Conservation (phyloP, 768 basidiomycete genomes). For the Boletus rex-veris region DNA sequence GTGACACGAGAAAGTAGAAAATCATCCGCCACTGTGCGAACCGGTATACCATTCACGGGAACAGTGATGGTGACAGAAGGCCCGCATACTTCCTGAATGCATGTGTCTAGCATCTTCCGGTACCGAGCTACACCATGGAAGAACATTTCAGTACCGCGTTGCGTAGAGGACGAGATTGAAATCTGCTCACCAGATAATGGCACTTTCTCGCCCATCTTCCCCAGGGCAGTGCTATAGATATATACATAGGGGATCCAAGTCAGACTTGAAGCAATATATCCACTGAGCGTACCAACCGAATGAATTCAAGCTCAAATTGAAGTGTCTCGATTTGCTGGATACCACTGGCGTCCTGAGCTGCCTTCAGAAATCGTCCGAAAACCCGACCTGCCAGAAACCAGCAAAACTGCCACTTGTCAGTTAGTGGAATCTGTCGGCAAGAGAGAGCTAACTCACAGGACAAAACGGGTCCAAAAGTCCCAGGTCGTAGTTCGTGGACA, state of each 20-base stretch:
- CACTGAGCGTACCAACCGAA: constrained; percentile 45
- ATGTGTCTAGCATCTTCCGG: constrained; percentile 21
- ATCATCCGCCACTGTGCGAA: constrained; percentile 7
- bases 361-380: constrained; percentile 62
- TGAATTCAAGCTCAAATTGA: constrained; percentile 61
- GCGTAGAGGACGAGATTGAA: not conserved
- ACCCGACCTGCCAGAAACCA: constrained; percentile 71
- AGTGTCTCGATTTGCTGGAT: constrained; percentile 56
- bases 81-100: constrained; percentile 11
- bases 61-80: not conserved
- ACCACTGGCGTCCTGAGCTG: constrained; percentile 55
- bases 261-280: not conserved
- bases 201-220: constrained; percentile 61
- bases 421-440: not conserved
- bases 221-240: constrained; percentile 48
- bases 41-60: constrained; percentile 4
- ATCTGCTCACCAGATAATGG: constrained; percentile 51
- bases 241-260: not conserved
- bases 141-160: not conserved
- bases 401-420: constrained; percentile 42
- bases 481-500: constrained; percentile 70
- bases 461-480: constrained; percentile 69
- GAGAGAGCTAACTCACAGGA: constrained; percentile 42
- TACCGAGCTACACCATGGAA: constrained; percentile 16
- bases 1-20: constrained; percentile 7